Evolutionary conservation across 805 yeast species (phyloP), one percentile per base, ranked within the genome.

Genomic region (Pichia paraexigua): DNA sequence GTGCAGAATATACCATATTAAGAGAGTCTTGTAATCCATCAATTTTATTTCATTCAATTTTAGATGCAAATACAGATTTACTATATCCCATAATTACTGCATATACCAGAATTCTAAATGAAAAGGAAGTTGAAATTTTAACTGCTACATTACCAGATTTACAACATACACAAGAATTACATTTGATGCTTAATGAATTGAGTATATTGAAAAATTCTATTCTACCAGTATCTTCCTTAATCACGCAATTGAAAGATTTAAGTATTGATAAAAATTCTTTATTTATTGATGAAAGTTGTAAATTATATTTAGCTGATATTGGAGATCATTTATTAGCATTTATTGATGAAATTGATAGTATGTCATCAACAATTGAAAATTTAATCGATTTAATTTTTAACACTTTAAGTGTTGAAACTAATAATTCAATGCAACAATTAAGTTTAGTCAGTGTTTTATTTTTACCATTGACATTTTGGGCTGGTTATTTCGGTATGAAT

Each of bases 401-500:
- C 56, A 79, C 83, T 3, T 73, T 80, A 41, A 74, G 82, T 1
- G 77, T 77, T 12, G 76, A 76, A 44, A 77, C 80, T 2, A 77
- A 78, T 54, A 77, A 71, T 55, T 73, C 83, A 5, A 79, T 80
- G 74, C 70, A 72, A 48, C 72, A 74, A 60, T 66, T 80, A 43
- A 76, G 83, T 9, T 60, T 80, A 40, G 77, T 80, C 11, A 76
- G 84, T 1, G 83, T 80, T 15, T 72, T 80, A 15, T 80, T 80
- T 57, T 66, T 80, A 40, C 85, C 85, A 6, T 60, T 80, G 49
- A 73, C 80, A 6, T 80, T 80, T 58, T 71, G 82, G 73, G 78
- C 84, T 1, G 84, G 85, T 13, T 80, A 78, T 59, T 80, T 76
- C 52, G 82, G 82, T 18, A 78, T 78, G 82, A 78, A 78, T 57